phyloP scores from a whole-genome alignment of 192 early-diverging fungal species.

The Kickxella alabastrina region DNA sequence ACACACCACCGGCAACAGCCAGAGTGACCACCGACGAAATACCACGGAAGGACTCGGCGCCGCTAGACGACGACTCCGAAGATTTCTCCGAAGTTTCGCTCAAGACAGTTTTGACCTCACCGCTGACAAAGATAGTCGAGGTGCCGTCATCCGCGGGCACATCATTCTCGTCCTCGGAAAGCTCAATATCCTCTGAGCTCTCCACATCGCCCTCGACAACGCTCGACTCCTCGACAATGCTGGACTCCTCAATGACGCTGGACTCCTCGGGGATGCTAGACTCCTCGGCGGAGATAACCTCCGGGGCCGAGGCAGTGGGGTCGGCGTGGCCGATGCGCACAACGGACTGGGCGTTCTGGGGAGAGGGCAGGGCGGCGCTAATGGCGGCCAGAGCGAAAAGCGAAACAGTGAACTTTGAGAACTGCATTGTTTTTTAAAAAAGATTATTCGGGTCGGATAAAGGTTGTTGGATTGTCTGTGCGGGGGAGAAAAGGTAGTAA shows the following conservation, averaged over 20 bases:
- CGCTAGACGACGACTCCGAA: slow-evolving; percentile 2
- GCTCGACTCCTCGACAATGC: neutral
- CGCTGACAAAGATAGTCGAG: slow-evolving; percentile 3
- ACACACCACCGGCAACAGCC: slow-evolving; percentile 21
- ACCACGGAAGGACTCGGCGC: neutral
- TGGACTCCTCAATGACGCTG: neutral
- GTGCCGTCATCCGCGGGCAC: neutral
- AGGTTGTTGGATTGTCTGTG: no score
- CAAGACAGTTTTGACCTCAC: neutral
- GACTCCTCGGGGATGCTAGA: neutral
- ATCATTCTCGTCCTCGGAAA: slow-evolving; percentile 1
- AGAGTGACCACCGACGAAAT: slow-evolving; percentile 13
- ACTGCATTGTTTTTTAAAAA: slow-evolving; percentile 26
- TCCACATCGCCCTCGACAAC: neutral
- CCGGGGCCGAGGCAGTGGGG: neutral
- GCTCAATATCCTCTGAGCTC: neutral
- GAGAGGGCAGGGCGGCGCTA: slow-evolving; percentile 6
- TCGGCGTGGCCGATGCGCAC: slow-evolving; percentile 17
- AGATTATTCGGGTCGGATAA: no score
- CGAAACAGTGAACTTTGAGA: slow-evolving; percentile 18
- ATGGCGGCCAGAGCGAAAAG: slow-evolving; percentile 13
- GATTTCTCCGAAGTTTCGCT: neutral
- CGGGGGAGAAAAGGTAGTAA: no score
- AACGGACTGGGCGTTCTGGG: slow-evolving; percentile 9
- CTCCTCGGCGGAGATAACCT: neutral